Evolutionary conservation across 2,329 filamentous ascomycete genomes (phyloP).

Genomic region (Macrophomina phaseolina): DNA sequence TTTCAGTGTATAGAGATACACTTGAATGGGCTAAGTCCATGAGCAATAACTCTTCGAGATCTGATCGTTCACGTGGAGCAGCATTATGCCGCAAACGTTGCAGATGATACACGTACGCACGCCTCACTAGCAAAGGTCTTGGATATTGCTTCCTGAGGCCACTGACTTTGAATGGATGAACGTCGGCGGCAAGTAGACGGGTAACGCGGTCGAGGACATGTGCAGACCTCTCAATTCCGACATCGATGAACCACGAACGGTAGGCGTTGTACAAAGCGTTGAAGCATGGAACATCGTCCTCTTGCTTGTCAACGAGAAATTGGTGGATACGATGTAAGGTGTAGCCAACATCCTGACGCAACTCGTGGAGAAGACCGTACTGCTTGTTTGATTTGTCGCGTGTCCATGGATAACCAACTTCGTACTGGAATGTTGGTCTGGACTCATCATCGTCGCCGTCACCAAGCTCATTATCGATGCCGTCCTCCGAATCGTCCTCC

Average conservation of each 20-base stretch:
- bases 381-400: constrained; percentile 59
- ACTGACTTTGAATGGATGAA: constrained; percentile 91
- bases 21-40: constrained; percentile 89
- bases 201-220: constrained; percentile 89
- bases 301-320: constrained; percentile 82
- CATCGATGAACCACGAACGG: constrained; percentile 95
- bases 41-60: constrained; percentile 84
- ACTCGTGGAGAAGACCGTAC: constrained; percentile 78
- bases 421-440: constrained; percentile 85
- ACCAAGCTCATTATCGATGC: constrained; percentile 59
- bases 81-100: constrained; percentile 95
- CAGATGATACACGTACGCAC: constrained; percentile 92
- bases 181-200: constrained; percentile 83
- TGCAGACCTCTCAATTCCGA: constrained; percentile 93
- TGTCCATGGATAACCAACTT: constrained; percentile 82
- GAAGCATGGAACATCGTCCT: constrained; percentile 96
- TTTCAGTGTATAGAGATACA: constrained; percentile 91
- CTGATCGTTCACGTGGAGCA: constrained; percentile 82
- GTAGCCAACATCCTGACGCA: constrained; percentile 80
- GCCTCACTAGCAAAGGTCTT: constrained; percentile 85
- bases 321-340: constrained; percentile 82
- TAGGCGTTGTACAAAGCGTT: constrained; percentile 92
- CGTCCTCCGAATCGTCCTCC: constrained; percentile 52
- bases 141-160: constrained; percentile 92
- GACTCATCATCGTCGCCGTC: constrained; percentile 80